Evolutionary conservation across 139 green algal species (phyloP).

Genomic region (Chlamydomonas sp.): DNA sequence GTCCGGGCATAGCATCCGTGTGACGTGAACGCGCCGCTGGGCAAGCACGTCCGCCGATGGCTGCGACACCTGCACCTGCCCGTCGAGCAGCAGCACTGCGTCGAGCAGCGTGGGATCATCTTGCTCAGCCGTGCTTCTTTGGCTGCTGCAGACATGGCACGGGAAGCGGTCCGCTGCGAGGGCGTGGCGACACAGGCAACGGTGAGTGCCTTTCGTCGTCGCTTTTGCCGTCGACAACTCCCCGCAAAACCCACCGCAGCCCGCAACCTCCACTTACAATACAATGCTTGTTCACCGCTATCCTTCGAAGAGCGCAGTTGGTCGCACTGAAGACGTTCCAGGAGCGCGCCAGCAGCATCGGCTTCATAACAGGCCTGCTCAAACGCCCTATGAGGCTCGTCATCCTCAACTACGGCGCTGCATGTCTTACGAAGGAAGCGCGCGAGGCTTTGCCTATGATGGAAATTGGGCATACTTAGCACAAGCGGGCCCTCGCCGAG

Average conservation of each 20-base stretch:
- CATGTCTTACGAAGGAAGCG: too few species aligned
- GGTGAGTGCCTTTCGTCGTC: background rate
- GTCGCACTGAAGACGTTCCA: conserved; percentile 2
- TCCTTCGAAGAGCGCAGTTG: background rate
- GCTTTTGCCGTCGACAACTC: background rate
- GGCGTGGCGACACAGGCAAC: background rate
- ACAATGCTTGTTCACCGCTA: background rate
- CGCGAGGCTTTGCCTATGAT: too few species aligned
- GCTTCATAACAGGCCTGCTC: too few species aligned
- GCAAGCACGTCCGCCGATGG: background rate
- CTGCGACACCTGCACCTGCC: background rate
- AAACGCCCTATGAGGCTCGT: too few species aligned
- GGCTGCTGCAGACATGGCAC: background rate
- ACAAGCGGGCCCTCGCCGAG: too few species aligned
- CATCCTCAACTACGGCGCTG: too few species aligned
- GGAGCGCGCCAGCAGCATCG: background rate
- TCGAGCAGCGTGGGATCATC: background rate
- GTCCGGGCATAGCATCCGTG: background rate
- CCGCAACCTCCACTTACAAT: too few species aligned
- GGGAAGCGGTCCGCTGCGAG: conserved; percentile 1
- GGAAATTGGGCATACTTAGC: too few species aligned
- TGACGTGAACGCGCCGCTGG: background rate
- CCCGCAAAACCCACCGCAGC: background rate
- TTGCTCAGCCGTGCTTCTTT: too few species aligned
- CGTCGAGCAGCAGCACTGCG: background rate